A percentile compares a stretch with the other conserved stretches of the same genome.
phyloP scores from a whole-genome alignment of 345 rosid species.

The Citropsis articulata region DNA sequence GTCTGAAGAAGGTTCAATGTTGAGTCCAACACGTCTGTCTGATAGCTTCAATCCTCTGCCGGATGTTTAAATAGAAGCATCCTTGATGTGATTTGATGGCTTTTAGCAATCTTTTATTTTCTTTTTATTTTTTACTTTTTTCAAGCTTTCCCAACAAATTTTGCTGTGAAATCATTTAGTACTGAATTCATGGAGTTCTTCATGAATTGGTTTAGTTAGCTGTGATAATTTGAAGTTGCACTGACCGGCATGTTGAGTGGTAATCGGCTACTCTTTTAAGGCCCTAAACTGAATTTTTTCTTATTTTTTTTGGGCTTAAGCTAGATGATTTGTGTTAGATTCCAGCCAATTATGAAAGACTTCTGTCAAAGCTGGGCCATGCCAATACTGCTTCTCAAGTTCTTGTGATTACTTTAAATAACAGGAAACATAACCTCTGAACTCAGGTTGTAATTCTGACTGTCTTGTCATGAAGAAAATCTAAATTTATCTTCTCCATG shows the following conservation, averaged over 20 bases:
- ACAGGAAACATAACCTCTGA: neutral
- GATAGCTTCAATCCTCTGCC: neutral
- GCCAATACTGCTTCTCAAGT: neutral
- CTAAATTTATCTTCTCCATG: neutral
- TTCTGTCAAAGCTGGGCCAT: neutral
- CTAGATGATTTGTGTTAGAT: neutral
- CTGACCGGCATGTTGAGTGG: no score
- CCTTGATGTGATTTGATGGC: neutral
- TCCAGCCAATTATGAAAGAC: neutral
- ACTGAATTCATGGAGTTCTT: neutral
- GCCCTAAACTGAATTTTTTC: neutral
- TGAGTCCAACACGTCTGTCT: neutral
- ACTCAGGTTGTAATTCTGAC: neutral
- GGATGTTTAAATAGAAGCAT: neutral
- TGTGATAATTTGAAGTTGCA: neutral
- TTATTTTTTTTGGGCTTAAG: neutral
- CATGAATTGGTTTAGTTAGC: neutral
- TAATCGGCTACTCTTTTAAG: neutral
- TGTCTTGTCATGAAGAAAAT: neutral
- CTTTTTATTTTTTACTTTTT: neutral
- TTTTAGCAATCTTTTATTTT: neutral
- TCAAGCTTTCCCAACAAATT: neutral
- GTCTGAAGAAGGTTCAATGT: neutral
- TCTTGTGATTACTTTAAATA: neutral
- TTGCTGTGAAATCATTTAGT: neutral